Base-by-base conservation (phyloP, 768 basidiomycete species). In the Pleurotus eryngii region DNA sequence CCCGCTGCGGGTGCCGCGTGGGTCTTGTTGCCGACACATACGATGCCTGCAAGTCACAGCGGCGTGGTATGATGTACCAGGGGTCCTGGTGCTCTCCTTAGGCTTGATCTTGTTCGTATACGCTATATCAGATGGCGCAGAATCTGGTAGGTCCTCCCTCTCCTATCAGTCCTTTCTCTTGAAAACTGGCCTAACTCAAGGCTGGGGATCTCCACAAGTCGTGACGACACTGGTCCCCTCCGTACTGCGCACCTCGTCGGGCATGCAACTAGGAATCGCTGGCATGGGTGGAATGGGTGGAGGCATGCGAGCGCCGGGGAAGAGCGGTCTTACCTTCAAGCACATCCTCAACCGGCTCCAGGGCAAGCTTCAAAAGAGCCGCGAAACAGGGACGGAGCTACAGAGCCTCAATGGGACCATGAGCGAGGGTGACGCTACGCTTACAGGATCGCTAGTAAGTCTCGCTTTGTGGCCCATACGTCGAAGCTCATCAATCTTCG, bases 311-410 rank as follows among this genome's bases (percentile, higher is more conserved):
- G 79, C 79, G 0, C 88, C 89, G 1, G 49, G 49, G 5, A 93
- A 92, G 72, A 88, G 87, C 64, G 92, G 93, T 0, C 77, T 97
- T 20, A 90, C 86, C 6, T 96, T 98, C 67, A 95, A 98, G 64
- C 91, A 95, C 64, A 93, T 98, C 53, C 74, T 98, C 46, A 89
- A 80, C 56, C 84, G 92, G 37, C 76, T 98, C 2, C 95, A 98
- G 68, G 86, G 87, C 61, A 95, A 98, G 68, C 83, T 98, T n/a
- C 89, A 90, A 73, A 97, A 96, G 74, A 94, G 92, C 65, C 84
- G 92, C 15, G 96, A 98, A 67, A 97, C 95, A 0, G 92, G 92
- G 12, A 79, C 86, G 0, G 95, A 98, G 67, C 76, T 99, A 3
- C 84, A 86, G 60, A 82, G 82, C 0, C 74, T 98, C 30, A 87